Evolutionary conservation across 495 filamentous ascomycete species (phyloP), one percentile per base, ranked within the genome.

Genomic region (Penicillium dipodomyicola): DNA sequence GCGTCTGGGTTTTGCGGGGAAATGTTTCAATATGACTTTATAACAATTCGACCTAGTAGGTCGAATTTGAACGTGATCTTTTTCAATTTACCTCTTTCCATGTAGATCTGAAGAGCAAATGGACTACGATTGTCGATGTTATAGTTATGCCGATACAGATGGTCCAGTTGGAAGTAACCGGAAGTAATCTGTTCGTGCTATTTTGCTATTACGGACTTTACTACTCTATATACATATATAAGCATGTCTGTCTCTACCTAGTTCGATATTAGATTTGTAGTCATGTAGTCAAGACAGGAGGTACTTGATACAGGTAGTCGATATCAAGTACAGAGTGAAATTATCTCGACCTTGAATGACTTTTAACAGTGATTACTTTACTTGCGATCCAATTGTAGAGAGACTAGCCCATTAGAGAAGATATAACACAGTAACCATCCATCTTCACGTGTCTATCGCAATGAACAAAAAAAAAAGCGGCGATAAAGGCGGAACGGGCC

Each of bases 1-100:
- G 72, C 72, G 72, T 77, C 62, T 74, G 70, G 70, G 20, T 54
- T 54, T 62, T 73, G 60, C 57, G 55, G 58, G 62, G 60, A 59
- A 65, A 59, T 39, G 37, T 47, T 54, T 54, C 52, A 15, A 54
- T 54, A 52, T 52, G 52, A 54, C 50, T 59, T 39, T 55, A 44
- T 49, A 54, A 22, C 22, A 35, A 22, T 52, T 30, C 42, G 52
- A 46, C 22, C 32, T 35, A 35, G 12, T 54, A 54, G 52, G 23
- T 54, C 29, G 50, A 39, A 30, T 52, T 29, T 27, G 35, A 41
- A 51, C 23, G 54, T 51, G 39, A 51, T 33, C 27, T 22, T 23
- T 50, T 56, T 25, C 30, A 51, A 50, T 25, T 23, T 37, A 17
- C 14, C 4, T n/a, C 2, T 25, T 46, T 27, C 19, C 5, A 45